Percentiles rank a stretch among this genome's conserved stretches.
Conservation (phyloP, 1,284 basidiomycete species). For the Hypsizygus ulmarius region DNA sequence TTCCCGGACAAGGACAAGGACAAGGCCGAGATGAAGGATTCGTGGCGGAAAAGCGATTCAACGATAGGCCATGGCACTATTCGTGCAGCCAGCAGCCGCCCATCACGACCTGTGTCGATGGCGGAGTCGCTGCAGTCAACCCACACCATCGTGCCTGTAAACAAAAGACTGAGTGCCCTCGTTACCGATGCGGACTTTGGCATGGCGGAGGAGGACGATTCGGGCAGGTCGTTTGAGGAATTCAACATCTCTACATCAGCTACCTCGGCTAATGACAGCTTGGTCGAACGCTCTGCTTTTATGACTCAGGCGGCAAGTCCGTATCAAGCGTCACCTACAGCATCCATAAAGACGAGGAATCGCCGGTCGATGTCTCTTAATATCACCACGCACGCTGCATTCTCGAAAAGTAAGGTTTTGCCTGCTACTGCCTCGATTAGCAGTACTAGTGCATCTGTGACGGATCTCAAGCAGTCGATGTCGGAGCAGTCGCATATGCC, state of each 20-base stretch:
- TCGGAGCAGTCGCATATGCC: constrained; percentile 25
- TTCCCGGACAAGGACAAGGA: constrained; percentile 2
- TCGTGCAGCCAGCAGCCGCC: constrained; percentile 51
- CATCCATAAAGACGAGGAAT: constrained; percentile 42
- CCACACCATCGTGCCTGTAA: constrained; percentile 61
- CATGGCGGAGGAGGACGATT: constrained; percentile 47
- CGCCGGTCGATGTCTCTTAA: constrained; percentile 64
- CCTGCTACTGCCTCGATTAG: constrained; percentile 19
- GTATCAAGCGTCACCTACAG: constrained; percentile 24
- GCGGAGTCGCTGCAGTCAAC: constrained; percentile 71
- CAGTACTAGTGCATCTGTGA: constrained; percentile 22
- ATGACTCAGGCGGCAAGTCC: neutral
- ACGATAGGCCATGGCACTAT: constrained; percentile 71
- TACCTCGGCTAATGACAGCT: neutral
- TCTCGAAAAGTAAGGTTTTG: constrained; percentile 16
- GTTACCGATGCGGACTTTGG: constrained; percentile 62
- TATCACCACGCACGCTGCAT: constrained; percentile 31
- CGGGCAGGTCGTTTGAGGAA: constrained; percentile 24
- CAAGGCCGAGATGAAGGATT: constrained; percentile 46
- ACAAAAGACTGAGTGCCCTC: constrained; percentile 64
- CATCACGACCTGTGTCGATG: constrained; percentile 69
- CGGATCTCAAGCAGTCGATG: constrained; percentile 31
- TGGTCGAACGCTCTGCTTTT: neutral
- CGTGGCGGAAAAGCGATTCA: constrained; percentile 72
- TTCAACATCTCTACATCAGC: constrained; percentile 15